A percentile compares a stretch with the other conserved stretches of the same genome.
phyloP scores from a whole-genome alignment of 2,329 filamentous ascomycete species.

The Trichoderma semiorbis region DNA sequence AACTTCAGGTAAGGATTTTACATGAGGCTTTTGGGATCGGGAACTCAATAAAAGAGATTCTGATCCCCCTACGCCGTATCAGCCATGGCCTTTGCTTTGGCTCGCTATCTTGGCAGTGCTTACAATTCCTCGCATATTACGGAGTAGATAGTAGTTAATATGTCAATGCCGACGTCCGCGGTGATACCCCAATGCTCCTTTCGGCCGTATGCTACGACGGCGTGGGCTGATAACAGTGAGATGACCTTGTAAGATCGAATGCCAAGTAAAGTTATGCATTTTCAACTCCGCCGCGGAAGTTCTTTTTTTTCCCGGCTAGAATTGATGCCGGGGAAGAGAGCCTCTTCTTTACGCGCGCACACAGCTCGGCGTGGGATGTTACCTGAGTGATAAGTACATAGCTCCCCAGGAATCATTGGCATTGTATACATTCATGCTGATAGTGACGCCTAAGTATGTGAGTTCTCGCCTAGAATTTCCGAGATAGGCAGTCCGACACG shows the following conservation, averaged over 20 bases:
- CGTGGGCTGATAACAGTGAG: neutral
- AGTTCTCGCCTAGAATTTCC: neutral
- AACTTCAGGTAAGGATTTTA: neutral
- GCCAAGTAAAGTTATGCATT: neutral
- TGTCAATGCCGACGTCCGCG: neutral
- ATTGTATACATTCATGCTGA: neutral
- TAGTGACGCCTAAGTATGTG: neutral
- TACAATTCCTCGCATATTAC: neutral
- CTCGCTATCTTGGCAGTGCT: neutral
- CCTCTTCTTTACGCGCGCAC: too few species aligned
- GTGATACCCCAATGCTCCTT: neutral
- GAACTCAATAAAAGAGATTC: neutral
- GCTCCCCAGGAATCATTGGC: neutral
- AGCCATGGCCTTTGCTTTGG: neutral
- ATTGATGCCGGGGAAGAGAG: too few species aligned
- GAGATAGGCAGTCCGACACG: neutral
- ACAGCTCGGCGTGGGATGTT: too few species aligned
- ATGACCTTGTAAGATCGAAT: neutral
- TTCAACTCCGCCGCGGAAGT: neutral
- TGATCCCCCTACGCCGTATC: neutral
- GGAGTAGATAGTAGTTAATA: neutral
- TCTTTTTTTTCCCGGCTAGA: neutral
- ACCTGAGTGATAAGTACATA: too few species aligned
- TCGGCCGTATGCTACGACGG: neutral
- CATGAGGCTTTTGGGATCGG: neutral